Base-by-base conservation (phyloP, 2,329 filamentous ascomycete genomes). In the Didymella pinodella region DNA sequence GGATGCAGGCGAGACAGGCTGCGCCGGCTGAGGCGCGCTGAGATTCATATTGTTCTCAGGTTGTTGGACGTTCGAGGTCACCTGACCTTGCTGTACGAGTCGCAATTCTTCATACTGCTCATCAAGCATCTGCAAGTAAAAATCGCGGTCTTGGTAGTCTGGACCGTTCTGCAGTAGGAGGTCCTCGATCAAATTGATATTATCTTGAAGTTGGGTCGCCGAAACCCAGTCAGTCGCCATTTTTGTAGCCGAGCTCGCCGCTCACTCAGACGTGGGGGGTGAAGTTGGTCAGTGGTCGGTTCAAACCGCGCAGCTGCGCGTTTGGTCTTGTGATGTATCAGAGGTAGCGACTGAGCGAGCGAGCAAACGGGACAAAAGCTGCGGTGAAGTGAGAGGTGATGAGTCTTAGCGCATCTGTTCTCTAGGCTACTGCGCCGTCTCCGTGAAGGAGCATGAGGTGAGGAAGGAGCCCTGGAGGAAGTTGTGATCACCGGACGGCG, bases 111-210 rank as follows among this genome's bases (percentile, higher is more conserved):
- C 36, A 28, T 61, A 61, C 28, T 61, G 48, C 25, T 56, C 53
- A 0, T 53, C n/a, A 4, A 61, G 48, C 53, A 56, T 61, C 11
- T 61, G 43, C 31, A 53, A 29, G 40, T 61, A 61, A 18, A 61
- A 56, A 0, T 20, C 38, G 7, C 53, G 52, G 12, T 56, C 48
- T 12, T 4, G 3, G 36, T 56, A 49, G 22, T 57, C 28, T 2
- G 48, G 58, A 7, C 53, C 52, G 43, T 53, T 52, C 6, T 26
- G 25, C 14, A 28, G 18, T 3, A 61, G 58, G n/a, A 56, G 48
- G 28, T 53, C 48, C 49, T 61, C 48, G 26, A 61, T 56, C 3
- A 56, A 45, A 4, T 36, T 40, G 22, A 61, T 61, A 14, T 56
- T 56, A 1, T 48, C 48, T n/a, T 61, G 52, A n/a, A 53, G 18